A percentile compares a stretch with the other conserved stretches of the same genome.
These are phyloP conservation scores for Aphelidium insulamus DNA, from an alignment of 371 early-diverging fungal species.

Conservation along the genomic window DNA sequence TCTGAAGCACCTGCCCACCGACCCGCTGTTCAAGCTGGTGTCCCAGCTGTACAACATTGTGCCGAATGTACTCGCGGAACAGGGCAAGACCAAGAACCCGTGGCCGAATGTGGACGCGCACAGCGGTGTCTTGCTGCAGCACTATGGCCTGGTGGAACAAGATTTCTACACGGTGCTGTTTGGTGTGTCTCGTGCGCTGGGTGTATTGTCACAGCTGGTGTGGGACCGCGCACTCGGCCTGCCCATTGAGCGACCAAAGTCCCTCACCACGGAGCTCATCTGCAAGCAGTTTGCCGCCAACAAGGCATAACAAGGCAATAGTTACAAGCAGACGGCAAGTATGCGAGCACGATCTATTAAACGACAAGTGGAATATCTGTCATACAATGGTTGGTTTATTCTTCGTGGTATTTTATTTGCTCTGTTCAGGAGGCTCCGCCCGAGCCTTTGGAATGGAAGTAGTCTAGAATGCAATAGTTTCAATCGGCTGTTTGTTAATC, in stretches of 20 bases:
- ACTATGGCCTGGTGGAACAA: conserved; percentile 91
- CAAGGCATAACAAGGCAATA: no score
- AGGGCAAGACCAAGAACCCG: conserved; percentile 99
- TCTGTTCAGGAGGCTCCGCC: no score
- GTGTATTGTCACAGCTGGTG: conserved; percentile 78
- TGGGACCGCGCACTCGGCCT: conserved; percentile 91
- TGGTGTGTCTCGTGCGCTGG: conserved; percentile 92
- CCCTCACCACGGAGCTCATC: conserved; percentile 64
- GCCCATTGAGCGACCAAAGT: conserved; percentile 90
- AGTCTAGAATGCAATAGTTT: no score
- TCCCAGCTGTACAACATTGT: conserved; percentile 89
- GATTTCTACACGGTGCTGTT: conserved; percentile 98
- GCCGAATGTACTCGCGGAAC: conserved; percentile 86
- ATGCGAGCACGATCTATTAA: no score
- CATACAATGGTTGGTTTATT: no score
- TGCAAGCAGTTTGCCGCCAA: conserved; percentile 17
- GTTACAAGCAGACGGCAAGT: no score
- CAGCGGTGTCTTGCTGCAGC: conserved; percentile 87
- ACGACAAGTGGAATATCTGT: no score
- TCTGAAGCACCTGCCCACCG: conserved; percentile 86
- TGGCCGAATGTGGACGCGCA: conserved; percentile 99
- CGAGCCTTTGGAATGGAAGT: no score
- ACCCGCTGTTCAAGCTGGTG: conserved; percentile 88
- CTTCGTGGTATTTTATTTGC: no score
- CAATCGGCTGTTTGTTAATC: no score